Conservation (phyloP, 805 yeast genomes). For the Ogataea nonfermentans region DNA sequence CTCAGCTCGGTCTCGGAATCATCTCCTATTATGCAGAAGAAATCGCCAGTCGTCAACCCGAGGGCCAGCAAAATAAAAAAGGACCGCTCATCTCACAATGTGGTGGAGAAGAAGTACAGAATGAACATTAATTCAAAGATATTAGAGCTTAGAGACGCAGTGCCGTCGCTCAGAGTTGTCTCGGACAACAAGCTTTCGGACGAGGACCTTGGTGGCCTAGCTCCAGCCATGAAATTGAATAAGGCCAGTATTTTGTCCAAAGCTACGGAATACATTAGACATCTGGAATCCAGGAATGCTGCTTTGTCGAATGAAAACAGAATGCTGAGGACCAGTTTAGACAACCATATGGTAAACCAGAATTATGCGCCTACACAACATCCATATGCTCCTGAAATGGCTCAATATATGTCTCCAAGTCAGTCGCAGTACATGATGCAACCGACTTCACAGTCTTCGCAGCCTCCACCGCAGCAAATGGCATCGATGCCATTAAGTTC, state of each 20-base stretch:
- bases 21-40: background rate
- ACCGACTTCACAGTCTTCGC: conserved; percentile 1
- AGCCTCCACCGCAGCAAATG: background rate
- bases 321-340: conserved; percentile 37
- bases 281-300: conserved; percentile 60
- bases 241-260: conserved; percentile 76
- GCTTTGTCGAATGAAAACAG: conserved; percentile 51
- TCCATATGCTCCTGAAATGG: conserved; percentile 3
- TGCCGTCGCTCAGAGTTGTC: conserved; percentile 71
- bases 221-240: conserved; percentile 72
- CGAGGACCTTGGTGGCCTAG: conserved; percentile 65
- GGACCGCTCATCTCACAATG: conserved; percentile 67
- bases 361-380: conserved; percentile 7
- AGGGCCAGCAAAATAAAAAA: conserved; percentile 43
- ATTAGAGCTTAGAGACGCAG: conserved; percentile 67
- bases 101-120: conserved; percentile 78
- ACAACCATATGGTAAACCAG: conserved; percentile 14
- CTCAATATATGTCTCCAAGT: background rate
- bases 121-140: conserved; percentile 75
- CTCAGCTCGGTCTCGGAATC: conserved; percentile 16
- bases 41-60: conserved; percentile 1
- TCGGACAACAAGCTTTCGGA: conserved; percentile 35
- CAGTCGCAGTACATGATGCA: background rate
- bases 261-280: conserved; percentile 77
- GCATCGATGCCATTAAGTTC: conserved; percentile 16